Evolutionary conservation across 805 yeast species (phyloP).

Genomic region (Lachancea thermotolerans): DNA sequence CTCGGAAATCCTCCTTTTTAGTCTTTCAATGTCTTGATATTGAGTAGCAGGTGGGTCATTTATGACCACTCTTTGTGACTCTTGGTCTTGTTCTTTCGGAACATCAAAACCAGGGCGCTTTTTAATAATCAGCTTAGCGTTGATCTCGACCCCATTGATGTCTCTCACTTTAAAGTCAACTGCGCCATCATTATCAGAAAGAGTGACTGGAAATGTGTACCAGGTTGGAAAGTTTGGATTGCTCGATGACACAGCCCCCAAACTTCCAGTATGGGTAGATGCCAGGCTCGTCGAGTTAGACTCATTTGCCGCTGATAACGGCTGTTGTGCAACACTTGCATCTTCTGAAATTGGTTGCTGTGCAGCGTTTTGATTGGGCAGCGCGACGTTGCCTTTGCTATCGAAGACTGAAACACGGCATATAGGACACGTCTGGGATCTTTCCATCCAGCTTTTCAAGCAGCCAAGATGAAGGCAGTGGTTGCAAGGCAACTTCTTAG

Average conservation of each 20-base stretch:
- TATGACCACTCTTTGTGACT: not conserved
- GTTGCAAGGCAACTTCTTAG: constrained; percentile 75
- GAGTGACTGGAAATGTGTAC: constrained; percentile 16
- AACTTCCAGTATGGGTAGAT: too few species aligned
- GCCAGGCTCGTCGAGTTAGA: too few species aligned
- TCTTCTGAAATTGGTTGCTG: too few species aligned
- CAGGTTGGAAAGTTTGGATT: constrained; percentile 4
- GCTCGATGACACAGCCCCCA: too few species aligned
- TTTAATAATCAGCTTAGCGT: not conserved
- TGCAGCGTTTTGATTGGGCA: not conserved
- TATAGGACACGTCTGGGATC: constrained; percentile 89
- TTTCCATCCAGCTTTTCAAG: constrained; percentile 84
- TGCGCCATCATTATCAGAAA: not conserved
- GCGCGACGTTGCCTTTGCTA: constrained; percentile 23
- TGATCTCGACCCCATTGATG: not conserved
- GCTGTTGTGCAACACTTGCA: too few species aligned
- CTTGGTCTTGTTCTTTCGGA: not conserved
- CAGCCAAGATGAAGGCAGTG: constrained; percentile 89
- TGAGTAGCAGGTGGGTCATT: not conserved
- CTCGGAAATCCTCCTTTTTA: constrained; percentile 20
- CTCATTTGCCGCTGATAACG: too few species aligned
- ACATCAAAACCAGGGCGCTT: not conserved
- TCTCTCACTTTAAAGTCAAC: constrained; percentile 1
- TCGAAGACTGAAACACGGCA: constrained; percentile 68
- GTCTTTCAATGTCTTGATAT: constrained; percentile 4